Evolutionary conservation across 306 rosid species (phyloP), one percentile per base, ranked within the genome.

Genomic region (Fragaria ananassa): DNA sequence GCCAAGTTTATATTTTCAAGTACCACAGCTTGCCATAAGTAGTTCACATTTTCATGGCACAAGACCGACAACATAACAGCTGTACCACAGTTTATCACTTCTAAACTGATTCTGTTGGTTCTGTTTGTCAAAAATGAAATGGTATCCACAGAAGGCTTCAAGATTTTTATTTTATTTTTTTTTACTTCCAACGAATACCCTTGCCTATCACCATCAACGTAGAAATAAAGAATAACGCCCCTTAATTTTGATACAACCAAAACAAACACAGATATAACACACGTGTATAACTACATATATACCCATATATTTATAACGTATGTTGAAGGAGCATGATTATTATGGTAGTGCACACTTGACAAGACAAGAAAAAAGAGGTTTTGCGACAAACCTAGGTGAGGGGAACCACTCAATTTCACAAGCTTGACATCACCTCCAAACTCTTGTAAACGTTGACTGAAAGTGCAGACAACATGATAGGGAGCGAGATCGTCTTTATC

Each of bases 401-500:
- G 76, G 63, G 99, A 90, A 77, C 84, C 86, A 71, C 81, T 83
- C 85, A 89, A 85, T 80, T 92, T 89, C 83, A 90, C 90, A 72
- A 95, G 85, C 82, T 89, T 86, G 79, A 91, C 97, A 79, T 95
- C 97, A 71, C 83, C 96, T 29, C 91, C 96, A 56, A 95, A 89
- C 77, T 83, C 92, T 78, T 85, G 87, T 79, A 95, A 53, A 78
- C 91, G 87, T 54, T 84, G 93, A 77, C 81, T 88, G 68, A 95
- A 95, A 68, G 84, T 87, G 70, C 78, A 80, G 74, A 95, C 81
- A 41, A 91, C 82, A 76, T 85, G 86, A 78, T 74, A 87, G 39
- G 93, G 87, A 68, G 96, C 93, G 54, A 84, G 88, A 66, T 91
- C 88, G 81, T 95, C 99, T 77, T 92, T 89, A 81, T 89, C 96